A percentile compares a stretch with the other conserved stretches of the same genome.
phyloP scores from a whole-genome alignment of 2,329 filamentous ascomycete genomes.

The Hawksworthiomyces lignivorus region DNA sequence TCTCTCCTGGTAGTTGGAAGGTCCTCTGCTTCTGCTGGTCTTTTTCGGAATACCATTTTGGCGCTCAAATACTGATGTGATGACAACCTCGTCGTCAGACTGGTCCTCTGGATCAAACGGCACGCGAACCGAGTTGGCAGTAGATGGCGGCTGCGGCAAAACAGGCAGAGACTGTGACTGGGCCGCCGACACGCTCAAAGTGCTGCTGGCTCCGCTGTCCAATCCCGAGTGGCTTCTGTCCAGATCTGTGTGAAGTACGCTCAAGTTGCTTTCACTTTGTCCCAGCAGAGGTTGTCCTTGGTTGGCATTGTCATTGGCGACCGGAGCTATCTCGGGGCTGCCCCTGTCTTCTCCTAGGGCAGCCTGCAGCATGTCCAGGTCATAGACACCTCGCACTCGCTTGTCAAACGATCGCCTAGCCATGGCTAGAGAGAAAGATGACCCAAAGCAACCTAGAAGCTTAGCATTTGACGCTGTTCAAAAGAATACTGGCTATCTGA shows the following conservation, averaged over 20 bases:
- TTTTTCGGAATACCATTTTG: background rate
- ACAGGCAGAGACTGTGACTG: background rate
- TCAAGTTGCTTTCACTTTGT: too few relatives aligned
- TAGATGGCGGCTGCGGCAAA: background rate
- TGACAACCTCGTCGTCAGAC: constrained; percentile 14
- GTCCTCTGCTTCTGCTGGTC: background rate
- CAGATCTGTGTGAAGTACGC: too few relatives aligned
- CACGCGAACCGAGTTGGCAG: constrained; percentile 7
- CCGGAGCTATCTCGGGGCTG: too few relatives aligned
- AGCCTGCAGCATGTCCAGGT: too few relatives aligned
- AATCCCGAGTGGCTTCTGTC: too few relatives aligned
- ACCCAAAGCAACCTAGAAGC: background rate
- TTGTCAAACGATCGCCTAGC: constrained; percentile 1
- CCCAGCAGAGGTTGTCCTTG: too few relatives aligned
- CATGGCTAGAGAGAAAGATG: constrained; percentile 1
- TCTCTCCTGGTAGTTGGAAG: too few relatives aligned
- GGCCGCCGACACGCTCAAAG: too few relatives aligned
- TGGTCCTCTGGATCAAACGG: constrained; percentile 14
- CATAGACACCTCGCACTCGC: constrained; percentile 7
- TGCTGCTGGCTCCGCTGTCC: too few relatives aligned
- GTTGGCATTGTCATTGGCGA: background rate
- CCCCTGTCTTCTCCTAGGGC: too few relatives aligned
- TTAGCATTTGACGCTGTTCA: too few relatives aligned
- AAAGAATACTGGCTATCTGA: too few relatives aligned
- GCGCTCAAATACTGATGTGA: constrained; percentile 6